Conservation (phyloP, 2,329 filamentous ascomycete genomes). For the Ophiostoma quercus region DNA sequence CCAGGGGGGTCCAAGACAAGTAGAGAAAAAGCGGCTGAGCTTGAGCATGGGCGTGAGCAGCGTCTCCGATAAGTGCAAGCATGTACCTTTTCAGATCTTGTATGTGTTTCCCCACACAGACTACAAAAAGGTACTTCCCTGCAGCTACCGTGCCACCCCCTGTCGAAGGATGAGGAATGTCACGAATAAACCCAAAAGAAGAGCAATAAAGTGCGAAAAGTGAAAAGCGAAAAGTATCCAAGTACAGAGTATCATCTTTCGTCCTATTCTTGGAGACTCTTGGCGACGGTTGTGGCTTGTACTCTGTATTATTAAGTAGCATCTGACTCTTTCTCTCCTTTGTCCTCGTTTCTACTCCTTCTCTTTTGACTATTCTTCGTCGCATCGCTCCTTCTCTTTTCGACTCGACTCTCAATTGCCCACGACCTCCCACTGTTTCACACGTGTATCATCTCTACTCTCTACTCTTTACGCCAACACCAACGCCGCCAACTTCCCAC, state of each 20-base stretch:
- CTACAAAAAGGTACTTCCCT: neutral
- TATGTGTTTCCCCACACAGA: neutral
- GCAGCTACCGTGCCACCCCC: neutral
- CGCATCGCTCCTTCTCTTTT: neutral
- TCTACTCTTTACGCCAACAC: neutral
- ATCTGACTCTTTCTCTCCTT: neutral
- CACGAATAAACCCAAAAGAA: neutral
- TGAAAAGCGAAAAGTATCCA: too few species aligned
- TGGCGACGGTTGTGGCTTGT: constrained; percentile 2
- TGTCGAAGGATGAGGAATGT: neutral
- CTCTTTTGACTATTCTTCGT: neutral
- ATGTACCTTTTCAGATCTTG: neutral
- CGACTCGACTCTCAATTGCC: neutral
- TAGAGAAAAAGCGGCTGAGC: neutral
- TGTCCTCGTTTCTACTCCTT: neutral
- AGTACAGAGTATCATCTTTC: too few species aligned
- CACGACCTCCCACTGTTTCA: neutral
- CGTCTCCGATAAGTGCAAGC: neutral
- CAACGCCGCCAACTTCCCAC: neutral
- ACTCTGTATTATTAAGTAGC: neutral
- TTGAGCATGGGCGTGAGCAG: neutral
- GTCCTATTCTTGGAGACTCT: neutral
- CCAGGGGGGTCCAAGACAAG: neutral
- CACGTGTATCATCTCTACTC: neutral
- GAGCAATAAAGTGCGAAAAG: neutral